Conservation (phyloP, 2,329 filamentous ascomycete species). For the Volutella citrinella region DNA sequence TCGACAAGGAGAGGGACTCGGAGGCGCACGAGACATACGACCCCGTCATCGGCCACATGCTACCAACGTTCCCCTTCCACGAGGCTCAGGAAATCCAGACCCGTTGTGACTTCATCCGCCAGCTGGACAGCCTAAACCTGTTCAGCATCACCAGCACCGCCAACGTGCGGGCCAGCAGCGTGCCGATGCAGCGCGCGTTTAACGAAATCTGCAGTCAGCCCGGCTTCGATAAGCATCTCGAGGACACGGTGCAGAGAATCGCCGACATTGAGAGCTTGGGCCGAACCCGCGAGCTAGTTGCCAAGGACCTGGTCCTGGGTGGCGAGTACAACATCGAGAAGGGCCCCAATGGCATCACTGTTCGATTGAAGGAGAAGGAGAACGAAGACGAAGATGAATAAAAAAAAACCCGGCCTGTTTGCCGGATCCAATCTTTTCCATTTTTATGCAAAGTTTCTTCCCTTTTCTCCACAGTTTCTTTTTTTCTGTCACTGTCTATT, state of each 20-base stretch:
- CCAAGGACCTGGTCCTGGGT: constrained; percentile 87
- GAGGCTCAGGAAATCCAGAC: constrained; percentile 92
- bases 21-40: constrained; percentile 59
- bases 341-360: constrained; percentile 36
- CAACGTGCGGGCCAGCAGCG: constrained; percentile 85
- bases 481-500: too few relatives aligned
- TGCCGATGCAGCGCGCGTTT: constrained; percentile 95
- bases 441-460: too few relatives aligned
- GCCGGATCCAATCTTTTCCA: too few relatives aligned
- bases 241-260: constrained; percentile 81
- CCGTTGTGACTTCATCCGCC: constrained; percentile 86
- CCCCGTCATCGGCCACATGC: constrained; percentile 63
- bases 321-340: constrained; percentile 70
- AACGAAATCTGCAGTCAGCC: constrained; percentile 72
- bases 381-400: too few relatives aligned
- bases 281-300: constrained; percentile 88
- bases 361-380: constrained; percentile 43
- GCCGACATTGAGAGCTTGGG: constrained; percentile 90
- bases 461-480: too few relatives aligned
- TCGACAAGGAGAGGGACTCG: constrained; percentile 72
- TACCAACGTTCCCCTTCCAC: constrained; percentile 79
- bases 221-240: constrained; percentile 79
- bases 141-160: constrained; percentile 90
- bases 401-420: too few relatives aligned
- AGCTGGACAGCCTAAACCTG: constrained; percentile 89